Percentiles rank a stretch among this genome's conserved stretches.
phyloP scores from a whole-genome alignment of 768 basidiomycete genomes.

The Naganishia kalamii region DNA sequence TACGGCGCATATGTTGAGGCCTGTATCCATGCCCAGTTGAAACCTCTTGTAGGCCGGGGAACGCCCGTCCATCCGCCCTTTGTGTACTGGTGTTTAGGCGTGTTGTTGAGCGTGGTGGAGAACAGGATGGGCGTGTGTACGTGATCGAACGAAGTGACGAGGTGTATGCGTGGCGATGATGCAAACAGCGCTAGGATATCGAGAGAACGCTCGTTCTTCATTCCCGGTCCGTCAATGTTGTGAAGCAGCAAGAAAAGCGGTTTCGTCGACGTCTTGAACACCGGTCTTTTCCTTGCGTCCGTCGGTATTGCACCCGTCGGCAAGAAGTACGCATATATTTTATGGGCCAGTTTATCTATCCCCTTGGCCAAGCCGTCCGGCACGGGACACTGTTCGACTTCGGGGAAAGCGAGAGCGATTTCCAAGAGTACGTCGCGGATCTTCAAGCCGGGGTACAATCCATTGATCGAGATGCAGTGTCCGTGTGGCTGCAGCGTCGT shows the following conservation, averaged over 20 bases:
- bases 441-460: slow-evolving; percentile 62
- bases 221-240: slow-evolving; percentile 71
- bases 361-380: neutral
- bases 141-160: slow-evolving; percentile 81
- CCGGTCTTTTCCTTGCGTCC: slow-evolving; percentile 18
- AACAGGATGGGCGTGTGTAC: slow-evolving; percentile 77
- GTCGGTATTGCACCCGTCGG: slow-evolving; percentile 23
- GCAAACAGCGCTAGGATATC: slow-evolving; percentile 67
- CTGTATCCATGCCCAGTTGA: slow-evolving; percentile 62
- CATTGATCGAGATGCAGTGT: slow-evolving; percentile 71
- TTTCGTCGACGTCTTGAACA: slow-evolving; percentile 42
- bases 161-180: slow-evolving; percentile 66
- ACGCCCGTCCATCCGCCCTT: slow-evolving; percentile 49
- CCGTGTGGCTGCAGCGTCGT: slow-evolving; percentile 57
- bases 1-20: slow-evolving; percentile 77
- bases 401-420: slow-evolving; percentile 49
- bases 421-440: slow-evolving; percentile 58
- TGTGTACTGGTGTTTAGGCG: slow-evolving; percentile 30
- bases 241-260: slow-evolving; percentile 76
- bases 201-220: slow-evolving; percentile 62
- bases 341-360: slow-evolving; percentile 58
- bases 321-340: slow-evolving; percentile 62
- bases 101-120: slow-evolving; percentile 50
- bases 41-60: slow-evolving; percentile 35
- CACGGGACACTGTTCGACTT: slow-evolving; percentile 52